phyloP scores from a whole-genome alignment of 1,284 basidiomycete species.

The Microbotryum silenes-acaulis region DNA sequence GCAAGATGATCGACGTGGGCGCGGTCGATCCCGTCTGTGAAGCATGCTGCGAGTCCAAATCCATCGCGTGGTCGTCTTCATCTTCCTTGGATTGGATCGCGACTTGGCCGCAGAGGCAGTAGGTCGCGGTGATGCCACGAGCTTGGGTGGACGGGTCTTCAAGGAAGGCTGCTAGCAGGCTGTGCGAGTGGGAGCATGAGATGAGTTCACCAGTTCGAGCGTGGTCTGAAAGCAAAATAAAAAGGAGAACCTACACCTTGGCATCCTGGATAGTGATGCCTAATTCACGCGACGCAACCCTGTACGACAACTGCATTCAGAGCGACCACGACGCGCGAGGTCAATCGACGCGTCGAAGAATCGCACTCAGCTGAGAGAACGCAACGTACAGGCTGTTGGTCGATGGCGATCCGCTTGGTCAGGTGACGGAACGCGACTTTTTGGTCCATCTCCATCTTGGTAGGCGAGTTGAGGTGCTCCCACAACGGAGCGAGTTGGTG shows the following conservation, averaged over 20 bases:
- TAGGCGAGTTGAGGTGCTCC: no score
- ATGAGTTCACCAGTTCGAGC: background rate
- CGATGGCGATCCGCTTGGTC: conserved; percentile 21
- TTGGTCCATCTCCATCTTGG: conserved; percentile 8
- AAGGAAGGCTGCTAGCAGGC: conserved; percentile 11
- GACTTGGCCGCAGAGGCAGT: conserved; percentile 13
- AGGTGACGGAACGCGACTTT: conserved; percentile 13
- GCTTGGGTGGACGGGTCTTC: conserved; percentile 12
- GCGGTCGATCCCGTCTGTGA: background rate
- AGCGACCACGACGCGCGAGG: background rate
- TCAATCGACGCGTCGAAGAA: background rate
- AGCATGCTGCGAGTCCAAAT: background rate
- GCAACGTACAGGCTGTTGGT: conserved; percentile 10
- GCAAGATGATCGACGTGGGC: background rate
- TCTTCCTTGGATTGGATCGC: background rate
- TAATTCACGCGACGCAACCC: conserved; percentile 18
- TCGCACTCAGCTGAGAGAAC: background rate
- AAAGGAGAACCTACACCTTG: conserved; percentile 7
- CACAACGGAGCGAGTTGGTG: no score
- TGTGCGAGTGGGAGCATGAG: background rate
- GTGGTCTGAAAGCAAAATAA: background rate
- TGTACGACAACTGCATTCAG: conserved; percentile 19
- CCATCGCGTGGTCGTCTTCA: background rate
- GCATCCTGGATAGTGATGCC: conserved; percentile 14
- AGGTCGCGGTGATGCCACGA: conserved; percentile 14